Base-by-base conservation (phyloP, 129 eudicot genomes). In the sunflower (Helianthus annuus) region DNA sequence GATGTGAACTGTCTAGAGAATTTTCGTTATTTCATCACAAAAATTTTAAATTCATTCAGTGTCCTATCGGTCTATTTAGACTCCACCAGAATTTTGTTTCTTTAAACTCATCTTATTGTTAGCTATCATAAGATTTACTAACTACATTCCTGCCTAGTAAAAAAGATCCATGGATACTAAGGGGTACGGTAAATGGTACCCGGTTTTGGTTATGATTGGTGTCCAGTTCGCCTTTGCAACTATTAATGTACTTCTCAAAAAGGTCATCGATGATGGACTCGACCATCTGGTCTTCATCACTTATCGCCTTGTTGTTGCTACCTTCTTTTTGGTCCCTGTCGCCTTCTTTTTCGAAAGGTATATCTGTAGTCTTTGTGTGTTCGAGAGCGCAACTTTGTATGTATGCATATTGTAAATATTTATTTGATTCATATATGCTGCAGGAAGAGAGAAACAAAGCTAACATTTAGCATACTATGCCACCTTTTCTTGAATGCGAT, bases 331-430 rank as follows among this genome's bases (percentile, higher is more conserved):
- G 74, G 73, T 76, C 16, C 96, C 96, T 1, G 65, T 90, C 3
- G 96, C 86, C 22, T 90, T 71, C 76, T 72, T 80, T 64, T 49
- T 75, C 29, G 96, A 87, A 83, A 76, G 93, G 96, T 90, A 70
- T 53, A 22, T 9, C 60, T 51, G 10, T n/a, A n/a, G n/a, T 62
- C n/a, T 58, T 10, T 24, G 10, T 17, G 1, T 36, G 46, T 39
- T 24, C 42, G 52, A 10, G 22, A 12, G 38, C 49, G 16, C 59
- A 42, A 7, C 1, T 63, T 40, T 29, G 52, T 16, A 54, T 55
- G 15, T 22, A 79, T 66, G 27, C 36, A 32, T 32, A 32, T 44
- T 68, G 48, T 39, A 17, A 59, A 48, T 10, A 48, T 48, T 19
- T 72, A 32, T 5, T 32, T 7, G 61, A 66, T 45, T 32, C 29